Percentiles rank a stretch among this genome's conserved stretches.
phyloP scores from a whole-genome alignment of 768 basidiomycete genomes.

The Pleurotus tuber-regium region DNA sequence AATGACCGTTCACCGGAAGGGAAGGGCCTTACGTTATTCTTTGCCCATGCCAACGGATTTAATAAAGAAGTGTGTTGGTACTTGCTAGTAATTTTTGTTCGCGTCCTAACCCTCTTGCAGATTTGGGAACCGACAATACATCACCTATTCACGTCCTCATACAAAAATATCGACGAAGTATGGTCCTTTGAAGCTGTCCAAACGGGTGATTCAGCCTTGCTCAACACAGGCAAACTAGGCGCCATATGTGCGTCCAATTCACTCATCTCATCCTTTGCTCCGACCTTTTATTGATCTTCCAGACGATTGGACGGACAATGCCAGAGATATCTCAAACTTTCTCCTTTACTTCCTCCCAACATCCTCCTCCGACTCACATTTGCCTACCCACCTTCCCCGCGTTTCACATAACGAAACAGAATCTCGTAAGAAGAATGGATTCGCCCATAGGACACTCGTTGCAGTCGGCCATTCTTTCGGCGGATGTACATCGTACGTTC shows the following conservation, averaged over 20 bases:
- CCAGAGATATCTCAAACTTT: constrained; percentile 79
- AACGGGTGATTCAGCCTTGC: constrained; percentile 79
- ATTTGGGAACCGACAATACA: constrained; percentile 75
- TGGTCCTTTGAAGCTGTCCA: constrained; percentile 85
- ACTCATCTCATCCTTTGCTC: background rate
- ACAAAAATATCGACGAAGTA: constrained; percentile 52
- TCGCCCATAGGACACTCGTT: constrained; percentile 51
- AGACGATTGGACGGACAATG: constrained; percentile 80
- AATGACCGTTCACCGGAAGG: constrained; percentile 21
- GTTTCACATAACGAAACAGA: constrained; percentile 40
- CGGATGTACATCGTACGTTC: constrained; percentile 67
- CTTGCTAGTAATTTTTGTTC: constrained; percentile 22
- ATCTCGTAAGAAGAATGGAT: constrained; percentile 45
- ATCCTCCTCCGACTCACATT: constrained; percentile 20
- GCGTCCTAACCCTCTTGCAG: constrained; percentile 32
- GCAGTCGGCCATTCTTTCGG: constrained; percentile 85
- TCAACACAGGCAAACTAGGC: constrained; percentile 60
- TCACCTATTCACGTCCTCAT: constrained; percentile 44
- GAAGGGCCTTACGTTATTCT: constrained; percentile 64
- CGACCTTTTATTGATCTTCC: background rate
- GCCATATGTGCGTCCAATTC: constrained; percentile 52
- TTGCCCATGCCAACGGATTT: constrained; percentile 86
- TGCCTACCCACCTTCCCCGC: constrained; percentile 57
- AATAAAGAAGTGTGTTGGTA: constrained; percentile 88
- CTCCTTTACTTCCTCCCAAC: constrained; percentile 61